Evolutionary conservation across 169 alveolate genomes (phyloP), one percentile per base, ranked within the genome.

Genomic region (Plasmodium malariae): DNA sequence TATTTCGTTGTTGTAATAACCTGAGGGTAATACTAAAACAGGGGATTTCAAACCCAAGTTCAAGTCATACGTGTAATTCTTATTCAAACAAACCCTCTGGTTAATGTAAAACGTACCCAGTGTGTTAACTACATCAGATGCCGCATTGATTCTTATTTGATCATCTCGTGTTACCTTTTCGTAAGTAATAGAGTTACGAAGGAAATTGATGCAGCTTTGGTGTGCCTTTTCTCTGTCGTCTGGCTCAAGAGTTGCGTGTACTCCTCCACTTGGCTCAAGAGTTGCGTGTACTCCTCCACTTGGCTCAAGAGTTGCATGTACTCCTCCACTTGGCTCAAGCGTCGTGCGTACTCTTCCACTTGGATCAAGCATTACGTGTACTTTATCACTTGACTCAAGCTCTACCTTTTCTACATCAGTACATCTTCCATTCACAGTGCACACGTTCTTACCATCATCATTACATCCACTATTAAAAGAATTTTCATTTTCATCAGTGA

Each of bases 1-100:
- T 69, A 86, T 24, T 26, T 68, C 76, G 36, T 86, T 86, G 19
- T 86, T 86, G 49, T 59, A 68, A 63, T 55, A 86, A 0, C 92
- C 92, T 1, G 78, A 21, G 1, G 92, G 92, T 3, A 70, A 34
- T 12, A 86, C 74, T 34, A 86, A 19, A 68, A 86, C 92, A 7
- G 92, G 92, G 0, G 62, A 36, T 24, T 86, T 86, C 2, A 34
- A 7, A 48, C 59, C 36, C 26, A 69, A 40, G 21, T 62, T 40
- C 34, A 86, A 12, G 14, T 86, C 92, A 36, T 86, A 86, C 17
- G 87, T 24, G 26, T 86, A 86, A 14, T 49, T 70, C 48, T 30
- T 69, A 36, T 69, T 73, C 9, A 70, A 30, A 32, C 24, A 43
- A 24, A 71, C 43, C 32, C 48, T 54, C 34, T 86, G 57, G 24